Evolutionary conservation across 2,329 filamentous ascomycete species (phyloP), one percentile per base, ranked within the genome.

Genomic region (Trichoderma sp.): DNA sequence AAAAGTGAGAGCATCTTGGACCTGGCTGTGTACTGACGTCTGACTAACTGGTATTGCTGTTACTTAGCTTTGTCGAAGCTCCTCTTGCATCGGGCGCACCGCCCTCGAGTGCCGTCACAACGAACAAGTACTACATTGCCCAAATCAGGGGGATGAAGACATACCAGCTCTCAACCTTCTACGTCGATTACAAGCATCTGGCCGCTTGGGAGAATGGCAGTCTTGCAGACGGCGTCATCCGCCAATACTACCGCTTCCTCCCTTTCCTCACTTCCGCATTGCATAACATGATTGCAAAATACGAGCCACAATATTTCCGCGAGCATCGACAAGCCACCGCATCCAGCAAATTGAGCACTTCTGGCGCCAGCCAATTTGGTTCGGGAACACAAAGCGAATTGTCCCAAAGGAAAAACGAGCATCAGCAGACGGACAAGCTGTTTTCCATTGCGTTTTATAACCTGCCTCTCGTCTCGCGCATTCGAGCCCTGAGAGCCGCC

Each of bases 381-480:
- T 87, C 87, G 8, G 84, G 83, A 39, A 89, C 83, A 74, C 87
- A 90, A 74, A 85, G 86, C 17, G 90, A 92, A 17, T 85, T 89
- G 50, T 87, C 89, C 53, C 88, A 89, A 73, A 91, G 92, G 80
- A 96, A 92, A 34, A 89, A 90, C 66, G 93, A 97, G 78, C 93
- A 97, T 78, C 94, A 97, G 79, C 94, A 97, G 81, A 97, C 95
- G 0, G 95, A 99, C 81, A 97, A 97, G 83, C 84, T 99, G 42
- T 98, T 99, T 78, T 88, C 93, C 5, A 84, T 97, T 63, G 94
- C 94, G 35, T 96, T 97, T 74, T 97, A 97, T 83, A 97, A 97
- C 76, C 83, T 97, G 32, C 92, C 94, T 0, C 85, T 97, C 1
- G 91, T 97, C 15, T 95, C 93, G 2, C 86, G 94, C 71, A 88